Evolutionary conservation across 2,329 filamentous ascomycete genomes (phyloP).

Genomic region (Hymenoscyphus albidus): DNA sequence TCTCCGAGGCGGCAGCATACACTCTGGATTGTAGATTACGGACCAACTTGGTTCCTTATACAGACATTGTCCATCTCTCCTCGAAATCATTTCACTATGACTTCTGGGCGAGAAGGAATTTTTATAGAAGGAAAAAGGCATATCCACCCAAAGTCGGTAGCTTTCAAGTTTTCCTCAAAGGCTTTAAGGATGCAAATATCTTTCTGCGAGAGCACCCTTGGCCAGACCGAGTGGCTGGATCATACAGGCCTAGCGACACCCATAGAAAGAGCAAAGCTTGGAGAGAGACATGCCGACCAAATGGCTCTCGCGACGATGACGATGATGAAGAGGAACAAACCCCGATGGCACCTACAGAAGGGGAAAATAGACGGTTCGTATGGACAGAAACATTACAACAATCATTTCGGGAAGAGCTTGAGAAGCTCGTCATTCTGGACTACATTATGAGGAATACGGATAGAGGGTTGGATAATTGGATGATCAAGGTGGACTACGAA

Average conservation of each 20-base stretch:
- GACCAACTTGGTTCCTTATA: conserved; percentile 93
- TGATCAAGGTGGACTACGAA: conserved; percentile 93
- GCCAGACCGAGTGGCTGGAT: conserved; percentile 73
- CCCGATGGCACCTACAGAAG: conserved; percentile 23
- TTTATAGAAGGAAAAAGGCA: conserved; percentile 80
- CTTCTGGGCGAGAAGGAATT: conserved; percentile 89
- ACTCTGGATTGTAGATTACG: conserved; percentile 86
- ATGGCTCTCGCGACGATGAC: conserved; percentile 50
- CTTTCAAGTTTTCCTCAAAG: conserved; percentile 96
- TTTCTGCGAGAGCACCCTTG: conserved; percentile 94
- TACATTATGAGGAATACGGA: conserved; percentile 99
- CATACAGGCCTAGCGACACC: conserved; percentile 65
- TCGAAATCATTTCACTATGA: conserved; percentile 98
- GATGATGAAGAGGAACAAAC: conserved; percentile 55
- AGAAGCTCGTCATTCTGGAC: conserved; percentile 94
- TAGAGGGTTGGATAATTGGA: conserved; percentile 96
- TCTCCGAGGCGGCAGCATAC: conserved; percentile 95
- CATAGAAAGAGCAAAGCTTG: conserved; percentile 68
- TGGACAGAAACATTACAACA: conserved; percentile 90
- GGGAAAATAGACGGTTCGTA: conserved; percentile 49
- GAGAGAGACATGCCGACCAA: conserved; percentile 77
- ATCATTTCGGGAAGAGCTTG: conserved; percentile 88
- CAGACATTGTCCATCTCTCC: conserved; percentile 87
- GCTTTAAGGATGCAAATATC: conserved; percentile 94
- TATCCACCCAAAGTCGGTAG: conserved; percentile 89